Evolutionary conservation across 805 yeast species (phyloP).

Genomic region (Clavispora asparagi): DNA sequence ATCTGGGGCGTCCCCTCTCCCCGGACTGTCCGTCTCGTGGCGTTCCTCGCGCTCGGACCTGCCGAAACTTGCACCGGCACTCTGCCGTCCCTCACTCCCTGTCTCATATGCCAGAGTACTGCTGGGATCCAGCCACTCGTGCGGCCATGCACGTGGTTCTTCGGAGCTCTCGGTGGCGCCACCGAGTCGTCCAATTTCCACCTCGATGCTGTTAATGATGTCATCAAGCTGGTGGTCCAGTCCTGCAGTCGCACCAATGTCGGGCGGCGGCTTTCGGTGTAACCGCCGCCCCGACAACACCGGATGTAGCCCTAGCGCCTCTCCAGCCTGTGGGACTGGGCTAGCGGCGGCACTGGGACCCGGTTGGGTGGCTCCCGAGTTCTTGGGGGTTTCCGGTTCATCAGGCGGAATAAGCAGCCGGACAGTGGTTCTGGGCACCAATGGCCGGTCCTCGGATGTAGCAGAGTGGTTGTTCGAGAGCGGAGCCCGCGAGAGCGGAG

Average conservation of each 20-base stretch:
- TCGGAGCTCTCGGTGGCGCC: background rate
- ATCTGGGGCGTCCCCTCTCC: background rate
- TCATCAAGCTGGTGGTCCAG: constrained; percentile 12
- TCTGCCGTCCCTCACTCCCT: background rate
- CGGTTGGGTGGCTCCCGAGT: too few species aligned
- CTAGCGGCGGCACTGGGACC: background rate
- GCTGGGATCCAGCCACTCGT: background rate
- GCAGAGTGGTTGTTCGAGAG: background rate
- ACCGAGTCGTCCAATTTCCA: constrained; percentile 19
- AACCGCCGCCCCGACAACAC: background rate
- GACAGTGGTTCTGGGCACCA: background rate
- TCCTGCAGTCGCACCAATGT: background rate
- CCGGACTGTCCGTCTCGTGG: background rate
- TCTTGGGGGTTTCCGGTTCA: background rate
- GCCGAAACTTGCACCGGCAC: background rate
- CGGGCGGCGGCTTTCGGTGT: constrained; percentile 1
- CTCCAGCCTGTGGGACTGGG: background rate
- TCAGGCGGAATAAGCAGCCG: background rate
- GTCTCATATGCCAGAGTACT: background rate
- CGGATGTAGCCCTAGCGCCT: background rate
- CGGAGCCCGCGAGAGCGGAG: background rate
- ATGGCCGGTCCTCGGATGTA: background rate
- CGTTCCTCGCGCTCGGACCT: background rate
- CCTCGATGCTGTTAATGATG: constrained; percentile 20
- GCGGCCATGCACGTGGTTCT: background rate